Evolutionary conservation across 192 early-diverging fungal genomes (phyloP), one percentile per base, ranked within the genome.

Genomic region (Pilaira anomala): DNA sequence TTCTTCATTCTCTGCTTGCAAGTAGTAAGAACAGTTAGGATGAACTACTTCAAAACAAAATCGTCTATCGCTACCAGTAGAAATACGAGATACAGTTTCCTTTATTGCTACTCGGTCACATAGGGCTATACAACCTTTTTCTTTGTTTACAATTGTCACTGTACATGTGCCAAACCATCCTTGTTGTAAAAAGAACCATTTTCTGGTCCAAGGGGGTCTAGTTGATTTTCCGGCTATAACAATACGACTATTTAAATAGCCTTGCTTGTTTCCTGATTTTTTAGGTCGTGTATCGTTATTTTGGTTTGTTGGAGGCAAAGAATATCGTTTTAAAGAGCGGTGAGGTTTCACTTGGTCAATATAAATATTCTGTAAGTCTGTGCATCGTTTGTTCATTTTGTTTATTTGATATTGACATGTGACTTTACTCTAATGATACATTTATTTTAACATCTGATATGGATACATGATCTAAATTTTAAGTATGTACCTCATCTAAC

Each of bases 11-110:
- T 91, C 89, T 7, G 89, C 89, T 68, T 84, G 81, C 14, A 86
- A 48, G 7, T 83, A 58, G 26, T 81, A 81, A 1, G 75, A 71
- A 30, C 85, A 83, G 24, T 82, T 81, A 2, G 78, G 66, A 51
- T 80, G 85, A 9, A 80, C 72, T 2, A 91, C 72, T 59, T 90
- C 87, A 61, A 91, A 91, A 53, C 83, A 87, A 72, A 82, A 91
- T 18, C 89, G 69, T 12, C 89, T 76, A 42, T 91, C 89, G 54
- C 78, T 73, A 14, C 79, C 78, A 7, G 48, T 64, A 25, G 76
- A 78, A 12, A 81, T 73, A 8, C 80, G 68, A 4, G 85, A 60
- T 46, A 77, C 78, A 49, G 87, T 88, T 13, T 82, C 54, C 5
- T 81, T 59, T 3, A 91, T 72, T 13, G 73, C 69, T 36, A 88